Conservation (phyloP, 805 yeast genomes). For the Spathaspora arborariae region DNA sequence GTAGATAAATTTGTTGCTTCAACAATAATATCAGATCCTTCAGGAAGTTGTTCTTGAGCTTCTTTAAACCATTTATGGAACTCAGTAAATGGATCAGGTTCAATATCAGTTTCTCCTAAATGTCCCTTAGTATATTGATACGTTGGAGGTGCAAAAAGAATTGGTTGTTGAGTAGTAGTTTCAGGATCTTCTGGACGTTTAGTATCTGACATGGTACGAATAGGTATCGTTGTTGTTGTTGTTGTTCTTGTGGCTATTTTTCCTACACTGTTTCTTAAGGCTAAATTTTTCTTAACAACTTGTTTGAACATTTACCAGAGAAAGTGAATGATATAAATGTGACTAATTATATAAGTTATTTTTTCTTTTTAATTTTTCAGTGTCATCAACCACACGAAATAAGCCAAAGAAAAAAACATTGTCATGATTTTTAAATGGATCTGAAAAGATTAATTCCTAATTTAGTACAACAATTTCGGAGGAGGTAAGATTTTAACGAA, state of each 20-base stretch:
- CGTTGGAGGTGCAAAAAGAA: constrained; percentile 77
- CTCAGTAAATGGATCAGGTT: constrained; percentile 63
- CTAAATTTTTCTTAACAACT: not conserved
- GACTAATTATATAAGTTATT: not conserved
- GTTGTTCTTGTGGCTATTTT: not conserved
- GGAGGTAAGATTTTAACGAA: too few species aligned
- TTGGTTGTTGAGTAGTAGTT: constrained; percentile 21
- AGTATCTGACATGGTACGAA: not conserved
- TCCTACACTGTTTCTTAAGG: not conserved
- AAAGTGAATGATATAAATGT: not conserved
- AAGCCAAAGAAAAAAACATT: not conserved
- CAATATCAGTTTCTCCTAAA: constrained; percentile 52
- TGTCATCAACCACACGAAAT: not conserved
- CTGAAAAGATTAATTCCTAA: not conserved
- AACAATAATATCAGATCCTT: constrained; percentile 51
- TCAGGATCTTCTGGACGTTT: constrained; percentile 6
- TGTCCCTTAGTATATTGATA: constrained; percentile 77
- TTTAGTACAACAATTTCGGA: not conserved
- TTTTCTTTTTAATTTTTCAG: not conserved
- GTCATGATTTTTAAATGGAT: not conserved
- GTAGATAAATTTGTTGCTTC: constrained; percentile 89
- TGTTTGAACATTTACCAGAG: constrained; percentile 2
- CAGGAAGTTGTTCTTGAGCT: constrained; percentile 30
- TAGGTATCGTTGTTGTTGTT: not conserved
- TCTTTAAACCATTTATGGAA: constrained; percentile 78